Evolutionary conservation across 345 rosid species (phyloP), one percentile per base, ranked within the genome.

Genomic region (Capsella bursapastoris): DNA sequence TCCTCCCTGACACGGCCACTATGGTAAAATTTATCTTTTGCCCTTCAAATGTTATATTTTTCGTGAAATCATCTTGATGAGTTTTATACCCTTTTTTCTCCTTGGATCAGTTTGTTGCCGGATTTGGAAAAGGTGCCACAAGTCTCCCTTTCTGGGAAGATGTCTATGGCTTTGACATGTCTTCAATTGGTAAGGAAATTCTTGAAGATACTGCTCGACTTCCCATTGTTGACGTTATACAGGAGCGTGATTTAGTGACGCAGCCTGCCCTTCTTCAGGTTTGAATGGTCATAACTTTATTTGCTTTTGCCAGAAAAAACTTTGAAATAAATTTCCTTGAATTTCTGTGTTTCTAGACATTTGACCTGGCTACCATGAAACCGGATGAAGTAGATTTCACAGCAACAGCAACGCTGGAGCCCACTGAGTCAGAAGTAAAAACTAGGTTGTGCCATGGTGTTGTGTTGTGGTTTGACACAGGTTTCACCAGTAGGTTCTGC

Each of bases 1-100:
- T 95, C 69, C 97, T 95, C 47, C 99, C 99, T 35, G 97, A 95
- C 84, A 90, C 86, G 22, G 99, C 99, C 70, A 89, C 97, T 57
- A 89, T 95, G 67, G 97, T 95, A 77, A 50, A 31, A 32, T 32
- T 58, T 59, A 10, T 25, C 29, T 34, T 3, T 11, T 0, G 7
- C 47, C 38, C 71, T 60, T 49, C 9, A 60, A 15, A 65, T 43
- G 41, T 15, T 64, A 13, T 4, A 4, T 43, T 32, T 22, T 35
- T 52, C 59, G 2, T 51, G 32, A 52, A 14, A 60, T 72, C 44
- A 15, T 66, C 6, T 48, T 59, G 50, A 50, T 57, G 64, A 66
- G 34, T 48, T 59, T 13, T 57, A 68, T 73, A 18, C 22, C 58
- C 57, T 27, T 38, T 65, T 65, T 37, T 22, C 68, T 40, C 38